Evolutionary conservation across 306 rosid species (phyloP), one percentile per base, ranked within the genome.

Genomic region (Sicyos baderoa): DNA sequence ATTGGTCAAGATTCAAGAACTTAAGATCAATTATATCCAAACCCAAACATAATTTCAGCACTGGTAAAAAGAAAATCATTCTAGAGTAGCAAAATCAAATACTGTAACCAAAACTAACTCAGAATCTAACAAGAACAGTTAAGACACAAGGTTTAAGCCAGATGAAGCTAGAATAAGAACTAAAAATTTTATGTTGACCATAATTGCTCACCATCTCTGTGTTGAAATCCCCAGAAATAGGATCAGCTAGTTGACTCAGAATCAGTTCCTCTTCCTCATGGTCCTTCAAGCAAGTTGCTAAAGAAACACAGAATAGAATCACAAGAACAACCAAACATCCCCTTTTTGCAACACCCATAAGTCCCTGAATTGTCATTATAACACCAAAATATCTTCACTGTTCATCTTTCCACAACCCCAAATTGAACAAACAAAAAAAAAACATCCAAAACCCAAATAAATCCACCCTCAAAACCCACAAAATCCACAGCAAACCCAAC

Each of bases 121-220:
- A 10, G 9, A 42, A 64, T 64, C 18, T 22, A 19, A 44, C 32
- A 21, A 2, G 16, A 63, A 42, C n/a, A 19, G 49, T 19, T 63
- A 63, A 42, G 53, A 17, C 45, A 45, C 37, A 65, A 65, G 53
- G 70, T 42, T 63, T 63, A 63, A 63, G 70, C 14, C 22, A 66
- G 2, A 44, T 21, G 55, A 22, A 66, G 56, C 55, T 47, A 3
- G 21, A 21, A 47, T 14, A 66, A 9, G 22, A 64, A 45, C 35
- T 62, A 62, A 10, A 10, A 40, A 18, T 16, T 63, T 9, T 45
- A 9, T 9, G 50, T 63, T 63, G 14, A 61, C 8, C 13, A 23
- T 40, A 54, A 75, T 75, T 50, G 76, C 91, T 86, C 72, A 94
- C 99, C 96, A 82, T 70, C 68, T 83, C 84, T 65, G 73, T 73